A percentile compares a stretch with the other conserved stretches of the same genome.
phyloP scores from a whole-genome alignment of 805 yeast species.

The Maudiozyma saulgeensis region DNA sequence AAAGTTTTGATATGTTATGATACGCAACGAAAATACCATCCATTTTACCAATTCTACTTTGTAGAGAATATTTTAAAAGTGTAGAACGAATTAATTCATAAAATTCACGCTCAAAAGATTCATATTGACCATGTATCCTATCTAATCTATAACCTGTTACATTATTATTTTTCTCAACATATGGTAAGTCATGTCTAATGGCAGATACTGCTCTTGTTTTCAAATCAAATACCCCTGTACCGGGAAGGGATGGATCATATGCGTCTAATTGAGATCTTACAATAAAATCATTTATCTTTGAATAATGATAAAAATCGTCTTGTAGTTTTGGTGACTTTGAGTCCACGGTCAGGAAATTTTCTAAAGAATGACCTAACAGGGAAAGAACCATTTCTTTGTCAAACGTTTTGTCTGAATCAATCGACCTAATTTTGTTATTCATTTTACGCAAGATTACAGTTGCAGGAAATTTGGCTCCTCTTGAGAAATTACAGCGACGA shows the following conservation, averaged over 20 bases:
- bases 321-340: not conserved
- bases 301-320: conserved; percentile 57
- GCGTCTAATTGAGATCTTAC: conserved; percentile 92
- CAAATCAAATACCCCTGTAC: conserved; percentile 84
- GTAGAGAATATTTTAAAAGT: conserved; percentile 74
- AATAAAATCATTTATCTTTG: conserved; percentile 55
- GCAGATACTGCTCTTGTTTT: conserved; percentile 89
- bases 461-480: conserved; percentile 43
- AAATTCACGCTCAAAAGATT: conserved; percentile 76
- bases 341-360: conserved; percentile 42
- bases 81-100: conserved; percentile 68
- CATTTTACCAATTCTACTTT: conserved; percentile 93
- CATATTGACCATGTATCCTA: conserved; percentile 52
- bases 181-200: conserved; percentile 65
- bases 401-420: conserved; percentile 61
- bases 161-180: conserved; percentile 42
- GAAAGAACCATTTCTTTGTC: conserved; percentile 63
- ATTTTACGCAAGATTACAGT: conserved; percentile 47
- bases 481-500: conserved; percentile 30
- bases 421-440: conserved; percentile 41
- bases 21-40: conserved; percentile 91
- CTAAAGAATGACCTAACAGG: conserved; percentile 70
- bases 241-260: conserved; percentile 64
- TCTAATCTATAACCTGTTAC: conserved; percentile 61
- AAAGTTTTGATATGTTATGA: conserved; percentile 70